A percentile compares a stretch with the other conserved stretches of the same genome.
Conservation (phyloP, 192 early-diverging fungal genomes). For the Umbelopsis sp. region DNA sequence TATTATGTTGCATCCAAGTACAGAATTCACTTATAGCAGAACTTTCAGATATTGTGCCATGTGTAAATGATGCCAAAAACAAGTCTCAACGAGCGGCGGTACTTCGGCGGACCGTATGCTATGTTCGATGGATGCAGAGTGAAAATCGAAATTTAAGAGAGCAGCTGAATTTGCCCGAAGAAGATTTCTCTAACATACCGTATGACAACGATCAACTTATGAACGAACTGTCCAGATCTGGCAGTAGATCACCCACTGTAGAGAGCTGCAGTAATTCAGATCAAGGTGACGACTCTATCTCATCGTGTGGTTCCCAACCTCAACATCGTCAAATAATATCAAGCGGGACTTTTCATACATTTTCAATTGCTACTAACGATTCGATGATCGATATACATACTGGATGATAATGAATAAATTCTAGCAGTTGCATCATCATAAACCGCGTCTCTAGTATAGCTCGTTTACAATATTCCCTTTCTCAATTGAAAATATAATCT, state of each 20-base stretch:
- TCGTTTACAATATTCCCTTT: not conserved
- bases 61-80: slow-evolving; percentile 25
- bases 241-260: not conserved
- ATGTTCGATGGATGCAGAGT: slow-evolving; percentile 62
- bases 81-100: slow-evolving; percentile 52
- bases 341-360: not conserved
- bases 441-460: not conserved
- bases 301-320: not conserved
- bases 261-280: not conserved
- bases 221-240: not conserved
- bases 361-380: not conserved
- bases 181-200: not conserved
- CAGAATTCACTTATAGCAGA: slow-evolving; percentile 45
- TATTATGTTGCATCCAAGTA: not conserved
- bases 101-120: slow-evolving; percentile 43
- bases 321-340: not conserved
- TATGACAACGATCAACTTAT: not conserved
- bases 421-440: too few species aligned
- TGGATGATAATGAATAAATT: not conserved
- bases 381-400: not conserved
- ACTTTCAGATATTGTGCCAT: slow-evolving; percentile 42
- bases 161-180: slow-evolving; percentile 15
- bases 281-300: not conserved
- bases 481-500: not conserved
- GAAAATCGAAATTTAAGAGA: slow-evolving; percentile 48